Conservation (phyloP, 805 yeast genomes). For the Starmerella gropengiesseri region DNA sequence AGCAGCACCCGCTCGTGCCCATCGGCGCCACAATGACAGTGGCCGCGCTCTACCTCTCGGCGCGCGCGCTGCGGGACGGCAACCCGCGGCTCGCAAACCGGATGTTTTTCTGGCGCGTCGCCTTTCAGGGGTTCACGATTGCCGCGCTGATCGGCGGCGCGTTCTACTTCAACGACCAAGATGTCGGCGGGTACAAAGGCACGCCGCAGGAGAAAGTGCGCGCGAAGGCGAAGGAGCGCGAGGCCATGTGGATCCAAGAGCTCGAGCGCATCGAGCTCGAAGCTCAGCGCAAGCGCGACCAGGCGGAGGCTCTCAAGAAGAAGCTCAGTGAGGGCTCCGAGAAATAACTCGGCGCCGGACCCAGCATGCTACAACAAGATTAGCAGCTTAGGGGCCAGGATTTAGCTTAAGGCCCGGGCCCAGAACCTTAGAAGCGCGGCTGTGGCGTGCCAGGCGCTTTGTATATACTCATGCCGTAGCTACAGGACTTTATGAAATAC, state of each 20-base stretch:
- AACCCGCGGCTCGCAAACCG: slow-evolving; percentile 65
- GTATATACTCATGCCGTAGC: too few species aligned
- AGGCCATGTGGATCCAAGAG: slow-evolving; percentile 70
- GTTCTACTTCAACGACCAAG: slow-evolving; percentile 40
- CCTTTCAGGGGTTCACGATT: slow-evolving; percentile 70
- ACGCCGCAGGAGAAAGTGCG: slow-evolving; percentile 40
- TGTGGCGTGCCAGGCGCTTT: too few species aligned
- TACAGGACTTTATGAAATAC: too few species aligned
- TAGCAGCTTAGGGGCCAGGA: too few species aligned
- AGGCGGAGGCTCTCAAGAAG: slow-evolving; percentile 18
- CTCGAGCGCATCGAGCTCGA: slow-evolving; percentile 76
- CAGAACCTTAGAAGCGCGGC: too few species aligned
- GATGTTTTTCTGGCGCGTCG: slow-evolving; percentile 86
- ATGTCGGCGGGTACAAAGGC: slow-evolving; percentile 28
- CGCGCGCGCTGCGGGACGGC: slow-evolving; percentile 61
- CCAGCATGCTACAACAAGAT: too few species aligned
- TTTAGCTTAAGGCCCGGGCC: too few species aligned
- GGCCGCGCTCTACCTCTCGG: slow-evolving; percentile 71
- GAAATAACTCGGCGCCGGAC: too few species aligned
- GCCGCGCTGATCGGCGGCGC: slow-evolving; percentile 79
- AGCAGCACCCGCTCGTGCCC: slow-evolving; percentile 85
- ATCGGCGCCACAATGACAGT: slow-evolving; percentile 68
- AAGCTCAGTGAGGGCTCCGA: slow-evolving; percentile 10
- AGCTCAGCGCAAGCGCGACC: slow-evolving; percentile 18
- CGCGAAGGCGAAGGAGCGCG: slow-evolving; percentile 77